phyloP scores from a whole-genome alignment of 1,139 yeast genomes.

The Pichia sp. region DNA sequence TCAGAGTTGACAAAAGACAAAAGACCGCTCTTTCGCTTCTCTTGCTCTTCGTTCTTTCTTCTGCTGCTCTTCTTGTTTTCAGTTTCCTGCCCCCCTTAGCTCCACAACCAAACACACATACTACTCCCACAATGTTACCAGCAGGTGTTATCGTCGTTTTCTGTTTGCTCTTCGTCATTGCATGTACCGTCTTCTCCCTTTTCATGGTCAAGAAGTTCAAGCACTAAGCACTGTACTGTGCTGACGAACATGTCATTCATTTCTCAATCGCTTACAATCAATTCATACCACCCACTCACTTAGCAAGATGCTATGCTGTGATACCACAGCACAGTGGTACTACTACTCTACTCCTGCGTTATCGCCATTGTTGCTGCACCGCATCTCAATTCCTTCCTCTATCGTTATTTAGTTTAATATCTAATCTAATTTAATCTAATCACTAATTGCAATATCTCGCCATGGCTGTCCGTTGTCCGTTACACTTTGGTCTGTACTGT shows the following conservation, averaged over 20 bases:
- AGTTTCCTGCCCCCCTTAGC: background rate
- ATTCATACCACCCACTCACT: too few relatives aligned
- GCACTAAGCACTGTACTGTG: conserved; percentile 18
- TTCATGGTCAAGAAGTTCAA: conserved; percentile 26
- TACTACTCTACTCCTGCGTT: too few relatives aligned
- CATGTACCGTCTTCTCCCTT: conserved; percentile 23
- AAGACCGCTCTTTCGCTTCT: background rate
- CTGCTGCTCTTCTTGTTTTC: background rate
- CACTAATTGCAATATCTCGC: too few relatives aligned
- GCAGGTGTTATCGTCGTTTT: conserved; percentile 33
- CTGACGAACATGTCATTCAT: background rate
- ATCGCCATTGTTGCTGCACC: too few relatives aligned
- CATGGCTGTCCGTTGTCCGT: too few relatives aligned
- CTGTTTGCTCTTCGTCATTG: conserved; percentile 30
- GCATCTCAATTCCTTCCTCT: too few relatives aligned
- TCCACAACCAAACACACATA: background rate
- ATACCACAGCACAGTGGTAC: too few relatives aligned
- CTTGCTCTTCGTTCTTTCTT: background rate
- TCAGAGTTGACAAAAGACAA: too few relatives aligned
- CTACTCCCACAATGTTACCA: conserved; percentile 26
- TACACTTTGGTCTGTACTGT: too few relatives aligned
- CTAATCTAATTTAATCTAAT: background rate
- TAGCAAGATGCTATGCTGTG: too few relatives aligned
- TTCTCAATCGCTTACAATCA: background rate
- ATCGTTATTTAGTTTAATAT: background rate